A percentile compares a stretch with the other conserved stretches of the same genome.
phyloP scores from a whole-genome alignment of 192 early-diverging fungal species.

The Rhizophagus sp. region DNA sequence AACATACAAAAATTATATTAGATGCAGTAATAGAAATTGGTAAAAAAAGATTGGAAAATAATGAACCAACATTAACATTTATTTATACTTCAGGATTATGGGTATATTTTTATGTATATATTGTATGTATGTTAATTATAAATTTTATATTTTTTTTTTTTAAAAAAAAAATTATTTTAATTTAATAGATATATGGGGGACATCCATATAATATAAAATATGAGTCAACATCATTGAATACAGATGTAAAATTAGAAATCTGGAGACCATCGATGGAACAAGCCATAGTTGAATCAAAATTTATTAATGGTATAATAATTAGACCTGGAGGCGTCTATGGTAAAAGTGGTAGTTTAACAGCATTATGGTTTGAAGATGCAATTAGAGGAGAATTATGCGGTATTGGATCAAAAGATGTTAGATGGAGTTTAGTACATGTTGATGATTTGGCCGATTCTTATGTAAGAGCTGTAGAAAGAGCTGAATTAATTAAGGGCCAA shows the following conservation, averaged over 20 bases:
- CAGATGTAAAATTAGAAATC: slow-evolving; percentile 19
- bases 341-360: slow-evolving; percentile 28
- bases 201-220: background rate
- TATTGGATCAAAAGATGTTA: slow-evolving; percentile 22
- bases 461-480: slow-evolving; percentile 31
- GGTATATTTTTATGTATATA: slow-evolving; percentile 11
- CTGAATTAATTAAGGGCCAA: slow-evolving; percentile 29
- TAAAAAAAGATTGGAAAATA: slow-evolving; percentile 30
- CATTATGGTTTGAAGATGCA: slow-evolving; percentile 24
- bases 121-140: too few relatives aligned
- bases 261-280: slow-evolving; percentile 41
- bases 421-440: slow-evolving; percentile 32
- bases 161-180: background rate
- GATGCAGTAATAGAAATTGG: slow-evolving; percentile 28
- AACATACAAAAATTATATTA: slow-evolving; percentile 30
- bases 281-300: slow-evolving; percentile 19
- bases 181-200: background rate
- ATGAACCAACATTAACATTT: slow-evolving; percentile 27
- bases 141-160: too few relatives aligned
- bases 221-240: background rate
- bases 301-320: slow-evolving; percentile 32
- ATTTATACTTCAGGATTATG: slow-evolving; percentile 44
- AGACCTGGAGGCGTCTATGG: slow-evolving; percentile 26
- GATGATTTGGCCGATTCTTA: slow-evolving; percentile 42
- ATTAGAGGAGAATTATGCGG: slow-evolving; percentile 7